Percentiles rank a stretch among this genome's conserved stretches.
phyloP scores from a whole-genome alignment of 169 alveolate species.

The Babesia sp. region DNA sequence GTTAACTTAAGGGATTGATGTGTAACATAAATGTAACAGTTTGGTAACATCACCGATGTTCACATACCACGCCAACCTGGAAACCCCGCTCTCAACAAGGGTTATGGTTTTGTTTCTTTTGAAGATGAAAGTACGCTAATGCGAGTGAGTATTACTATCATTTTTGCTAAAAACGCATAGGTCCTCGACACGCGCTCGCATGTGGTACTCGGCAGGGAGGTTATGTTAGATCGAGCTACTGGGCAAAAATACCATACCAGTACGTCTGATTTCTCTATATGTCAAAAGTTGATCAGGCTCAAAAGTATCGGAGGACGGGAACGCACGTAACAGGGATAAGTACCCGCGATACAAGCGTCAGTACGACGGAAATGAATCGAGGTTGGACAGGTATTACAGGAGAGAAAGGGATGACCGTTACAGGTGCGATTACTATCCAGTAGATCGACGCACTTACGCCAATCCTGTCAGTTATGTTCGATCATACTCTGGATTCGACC shows the following conservation, averaged over 20 bases:
- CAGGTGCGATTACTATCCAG: slow-evolving; percentile 10
- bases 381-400: slow-evolving; percentile 2
- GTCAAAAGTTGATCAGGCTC: background rate
- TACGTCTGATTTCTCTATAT: background rate
- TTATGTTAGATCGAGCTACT: slow-evolving; percentile 74
- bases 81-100: slow-evolving; percentile 70
- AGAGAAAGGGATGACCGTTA: slow-evolving; percentile 36
- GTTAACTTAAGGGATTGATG: background rate
- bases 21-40: slow-evolving; percentile 37
- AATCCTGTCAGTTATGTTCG: slow-evolving; percentile 14
- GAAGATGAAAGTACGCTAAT: slow-evolving; percentile 64
- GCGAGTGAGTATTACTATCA: slow-evolving; percentile 30
- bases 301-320: slow-evolving; percentile 4
- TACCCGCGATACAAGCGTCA: slow-evolving; percentile 17
- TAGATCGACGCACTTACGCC: slow-evolving; percentile 13
- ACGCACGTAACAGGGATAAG: background rate
- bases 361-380: slow-evolving; percentile 1
- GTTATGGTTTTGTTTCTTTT: slow-evolving; percentile 80
- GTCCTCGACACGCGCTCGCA: slow-evolving; percentile 68
- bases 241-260: slow-evolving; percentile 56
- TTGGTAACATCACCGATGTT: slow-evolving; percentile 67
- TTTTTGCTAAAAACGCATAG: background rate
- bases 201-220: slow-evolving; percentile 74
- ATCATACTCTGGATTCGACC: slow-evolving; percentile 46
- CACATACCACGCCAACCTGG: slow-evolving; percentile 62